Evolutionary conservation across 2,329 filamentous ascomycete genomes (phyloP).

Genomic region (Exophiala oligosperma): DNA sequence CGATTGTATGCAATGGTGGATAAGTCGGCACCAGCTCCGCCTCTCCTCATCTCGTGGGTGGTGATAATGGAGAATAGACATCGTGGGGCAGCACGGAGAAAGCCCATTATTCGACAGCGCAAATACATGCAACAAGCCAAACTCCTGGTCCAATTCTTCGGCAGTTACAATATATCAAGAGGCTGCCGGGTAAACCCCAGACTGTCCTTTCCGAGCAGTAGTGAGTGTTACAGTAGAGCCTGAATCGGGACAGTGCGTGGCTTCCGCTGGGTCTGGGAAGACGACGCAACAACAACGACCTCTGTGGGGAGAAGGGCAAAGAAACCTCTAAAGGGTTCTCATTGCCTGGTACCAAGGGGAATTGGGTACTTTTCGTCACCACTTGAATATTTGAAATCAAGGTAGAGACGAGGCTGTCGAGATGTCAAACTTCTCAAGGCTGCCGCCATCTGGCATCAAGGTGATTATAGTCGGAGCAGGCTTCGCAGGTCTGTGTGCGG

Average conservation of each 20-base stretch:
- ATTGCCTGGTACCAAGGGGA: background rate
- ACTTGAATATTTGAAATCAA: background rate
- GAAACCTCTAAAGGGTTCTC: background rate
- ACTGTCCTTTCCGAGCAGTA: background rate
- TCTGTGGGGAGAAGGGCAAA: background rate
- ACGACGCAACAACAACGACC: background rate
- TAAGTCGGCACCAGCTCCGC: background rate
- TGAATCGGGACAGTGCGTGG: background rate
- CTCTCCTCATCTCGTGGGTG: background rate
- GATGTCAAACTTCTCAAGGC: conserved; percentile 20
- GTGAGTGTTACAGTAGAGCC: background rate
- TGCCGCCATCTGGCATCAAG: conserved; percentile 43
- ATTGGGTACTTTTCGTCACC: background rate
- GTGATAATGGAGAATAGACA: background rate
- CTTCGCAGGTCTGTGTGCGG: conserved; percentile 37
- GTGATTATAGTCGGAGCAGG: conserved; percentile 54
- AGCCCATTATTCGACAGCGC: conserved; percentile 2
- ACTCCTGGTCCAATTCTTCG: conserved; percentile 5
- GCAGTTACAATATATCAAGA: conserved; percentile 14
- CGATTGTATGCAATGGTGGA: background rate
- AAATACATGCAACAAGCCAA: background rate
- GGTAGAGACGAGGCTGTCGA: background rate
- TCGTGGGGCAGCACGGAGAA: conserved; percentile 20
- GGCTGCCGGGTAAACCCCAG: background rate
- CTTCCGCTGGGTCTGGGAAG: background rate